Evolutionary conservation across 768 basidiomycete genomes (phyloP), one percentile per base, ranked within the genome.

Genomic region (Macrolepiota fuliginosa): DNA sequence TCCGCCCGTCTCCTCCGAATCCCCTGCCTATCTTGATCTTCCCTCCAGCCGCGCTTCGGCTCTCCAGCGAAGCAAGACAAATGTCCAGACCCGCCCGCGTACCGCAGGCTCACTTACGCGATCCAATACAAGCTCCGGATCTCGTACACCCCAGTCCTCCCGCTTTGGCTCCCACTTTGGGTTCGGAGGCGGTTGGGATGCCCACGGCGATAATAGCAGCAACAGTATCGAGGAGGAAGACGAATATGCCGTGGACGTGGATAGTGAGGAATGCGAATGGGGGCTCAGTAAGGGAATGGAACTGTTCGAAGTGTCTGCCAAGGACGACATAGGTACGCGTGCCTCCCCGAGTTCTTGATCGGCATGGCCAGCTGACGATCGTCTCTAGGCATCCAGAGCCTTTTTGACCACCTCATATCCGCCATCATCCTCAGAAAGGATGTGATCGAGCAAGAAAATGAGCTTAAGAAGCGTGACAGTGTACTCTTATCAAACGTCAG

Each of bases 271-370:
- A 61, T 76, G 77, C 42, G 89, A 90, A 69, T 92, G 90, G 89
- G 90, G 91, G 4, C 79, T 90, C 40, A 86, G 81, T 70, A 90
- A 89, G 70, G 90, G 87, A 63, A 92, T 95, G 87, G 90, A 91
- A 69, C 81, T 96, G 17, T 92, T 91, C 65, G 92, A 96, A 71
- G 92, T 96, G 19, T 95, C 92, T 47, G 90, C 95, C 56, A 95
- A 95, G 74, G 93, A 95, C 67, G 90, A 92, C 69, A 69, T 76
- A 35, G 94, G 94, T 94, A 63, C 64, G 85, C 53, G 24, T 51
- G 46, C 77, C 25, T 55, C 45, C 56, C 62, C 49, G 54, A 53
- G 63, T 69, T 63, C 59, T 59, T 65, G 49, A 61, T 60, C 39
- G 32, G 32, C 59, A 37, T 27, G 46, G 22, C 52, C 51, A 35